Conservation (phyloP, 768 basidiomycete genomes). For the Boletus rufocinnamomeus region DNA sequence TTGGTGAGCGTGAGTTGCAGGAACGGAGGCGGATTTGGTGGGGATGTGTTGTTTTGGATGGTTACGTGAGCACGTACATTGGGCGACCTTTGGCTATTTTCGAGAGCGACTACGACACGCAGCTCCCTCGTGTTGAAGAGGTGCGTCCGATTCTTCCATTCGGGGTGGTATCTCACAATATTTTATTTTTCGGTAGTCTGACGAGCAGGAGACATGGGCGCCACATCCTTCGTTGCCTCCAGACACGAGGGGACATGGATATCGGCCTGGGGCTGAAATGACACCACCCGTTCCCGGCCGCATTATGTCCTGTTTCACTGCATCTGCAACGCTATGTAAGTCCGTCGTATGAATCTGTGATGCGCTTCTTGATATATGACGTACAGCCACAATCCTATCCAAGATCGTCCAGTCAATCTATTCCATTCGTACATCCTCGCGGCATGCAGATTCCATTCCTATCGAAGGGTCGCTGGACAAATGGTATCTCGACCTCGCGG, state of each 20-base stretch:
- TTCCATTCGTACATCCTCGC: slow-evolving; percentile 57
- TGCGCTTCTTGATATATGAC: slow-evolving; percentile 9
- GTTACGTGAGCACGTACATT: slow-evolving; percentile 78
- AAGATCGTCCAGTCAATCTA: slow-evolving; percentile 73
- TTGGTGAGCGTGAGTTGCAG: slow-evolving; percentile 61
- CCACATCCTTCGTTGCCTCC: slow-evolving; percentile 41
- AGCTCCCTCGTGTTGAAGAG: slow-evolving; percentile 61
- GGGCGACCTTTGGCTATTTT: slow-evolving; percentile 75
- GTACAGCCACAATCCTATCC: slow-evolving; percentile 65
- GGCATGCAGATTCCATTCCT: slow-evolving; percentile 56
- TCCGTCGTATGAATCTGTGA: slow-evolving; percentile 4
- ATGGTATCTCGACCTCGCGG: slow-evolving; percentile 73
- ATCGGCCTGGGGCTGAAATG: slow-evolving; percentile 23
- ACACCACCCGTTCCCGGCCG: slow-evolving; percentile 43
- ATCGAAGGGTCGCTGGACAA: slow-evolving; percentile 67
- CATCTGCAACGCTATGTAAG: slow-evolving; percentile 72
- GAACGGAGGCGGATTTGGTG: slow-evolving; percentile 78
- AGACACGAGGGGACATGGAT: slow-evolving; percentile 34
- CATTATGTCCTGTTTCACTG: slow-evolving; percentile 75
- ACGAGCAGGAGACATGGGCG: slow-evolving; percentile 61
- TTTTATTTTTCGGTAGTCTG: slow-evolving; percentile 45
- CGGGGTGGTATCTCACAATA: neutral
- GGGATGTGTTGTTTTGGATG: slow-evolving; percentile 76
- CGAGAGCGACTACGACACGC: slow-evolving; percentile 76
- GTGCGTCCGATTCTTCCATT: slow-evolving; percentile 32